Percentiles rank a stretch among this genome's conserved stretches.
phyloP scores from a whole-genome alignment of 2,329 filamentous ascomycete genomes.

The Hypomyces rosellus region DNA sequence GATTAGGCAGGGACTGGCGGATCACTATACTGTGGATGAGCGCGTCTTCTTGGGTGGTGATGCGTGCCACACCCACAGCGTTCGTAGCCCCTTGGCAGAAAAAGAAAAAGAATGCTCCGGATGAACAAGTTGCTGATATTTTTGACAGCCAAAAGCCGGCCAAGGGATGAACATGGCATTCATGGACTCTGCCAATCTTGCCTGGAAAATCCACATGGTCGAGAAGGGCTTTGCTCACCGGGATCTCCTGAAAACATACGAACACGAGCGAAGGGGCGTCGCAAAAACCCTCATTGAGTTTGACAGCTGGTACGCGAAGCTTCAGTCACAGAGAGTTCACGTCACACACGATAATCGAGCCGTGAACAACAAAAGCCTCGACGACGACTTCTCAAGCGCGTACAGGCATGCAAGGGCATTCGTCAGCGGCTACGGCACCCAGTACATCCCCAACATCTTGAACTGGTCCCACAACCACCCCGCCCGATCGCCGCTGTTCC shows the following conservation, averaged over 20 bases:
- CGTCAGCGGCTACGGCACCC: slow-evolving; percentile 85
- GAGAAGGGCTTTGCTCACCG: slow-evolving; percentile 74
- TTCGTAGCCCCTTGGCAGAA: slow-evolving; percentile 34
- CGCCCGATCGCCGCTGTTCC: slow-evolving; percentile 63
- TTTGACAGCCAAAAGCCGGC: slow-evolving; percentile 62
- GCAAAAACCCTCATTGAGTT: slow-evolving; percentile 81
- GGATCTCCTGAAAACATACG: slow-evolving; percentile 74
- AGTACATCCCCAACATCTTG: slow-evolving; percentile 72
- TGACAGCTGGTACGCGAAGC: slow-evolving; percentile 80
- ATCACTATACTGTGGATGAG: slow-evolving; percentile 59
- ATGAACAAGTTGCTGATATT: slow-evolving; percentile 23
- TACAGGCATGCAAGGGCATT: slow-evolving; percentile 92
- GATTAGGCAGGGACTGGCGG: slow-evolving; percentile 67
- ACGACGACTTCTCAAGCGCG: slow-evolving; percentile 77
- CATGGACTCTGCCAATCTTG: slow-evolving; percentile 77
- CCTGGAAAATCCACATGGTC: slow-evolving; percentile 93
- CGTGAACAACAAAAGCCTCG: slow-evolving; percentile 41
- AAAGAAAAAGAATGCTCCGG: too few species aligned
- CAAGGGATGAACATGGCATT: slow-evolving; percentile 79
- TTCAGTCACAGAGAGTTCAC: slow-evolving; percentile 76
- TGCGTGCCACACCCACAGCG: slow-evolving; percentile 70
- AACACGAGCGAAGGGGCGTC: slow-evolving; percentile 75
- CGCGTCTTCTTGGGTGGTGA: slow-evolving; percentile 70
- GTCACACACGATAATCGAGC: slow-evolving; percentile 64
- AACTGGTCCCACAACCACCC: slow-evolving; percentile 76